Percentiles rank a stretch among this genome's conserved stretches.
phyloP scores from a whole-genome alignment of 2,329 filamentous ascomycete genomes.

The Diaporthe humulicola region DNA sequence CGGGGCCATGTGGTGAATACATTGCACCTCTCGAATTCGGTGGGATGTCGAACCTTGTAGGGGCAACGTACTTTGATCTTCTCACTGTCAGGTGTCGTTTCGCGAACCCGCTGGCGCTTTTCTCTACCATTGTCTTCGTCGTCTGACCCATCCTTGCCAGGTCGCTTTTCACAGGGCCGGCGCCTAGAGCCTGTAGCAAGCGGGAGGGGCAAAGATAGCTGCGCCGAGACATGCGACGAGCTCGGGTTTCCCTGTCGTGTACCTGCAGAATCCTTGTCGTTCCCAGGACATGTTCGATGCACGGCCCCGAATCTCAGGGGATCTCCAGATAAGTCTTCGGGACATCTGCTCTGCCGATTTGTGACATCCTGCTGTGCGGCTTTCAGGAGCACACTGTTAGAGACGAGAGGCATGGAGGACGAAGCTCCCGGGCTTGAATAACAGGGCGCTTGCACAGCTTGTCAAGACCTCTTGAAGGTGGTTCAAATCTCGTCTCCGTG shows the following conservation, averaged over 20 bases:
- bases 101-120: neutral
- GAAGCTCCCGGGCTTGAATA: no score
- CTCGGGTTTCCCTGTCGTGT: neutral
- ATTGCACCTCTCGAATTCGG: neutral
- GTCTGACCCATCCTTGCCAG: neutral
- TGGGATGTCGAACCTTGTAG: neutral
- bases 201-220: neutral
- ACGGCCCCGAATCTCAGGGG: no score
- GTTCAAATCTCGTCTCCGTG: no score
- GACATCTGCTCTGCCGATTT: no score
- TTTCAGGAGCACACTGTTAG: no score
- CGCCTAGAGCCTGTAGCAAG: neutral
- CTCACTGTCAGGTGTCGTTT: no score
- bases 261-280: neutral
- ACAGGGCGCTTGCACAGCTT: no score
- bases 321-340: no score
- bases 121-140: neutral
- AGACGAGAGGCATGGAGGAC: no score
- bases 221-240: neutral
- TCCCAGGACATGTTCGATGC: neutral
- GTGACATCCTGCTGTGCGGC: no score
- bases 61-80: neutral
- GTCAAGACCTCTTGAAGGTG: no score
- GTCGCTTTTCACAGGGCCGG: no score
- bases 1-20: neutral